Evolutionary conservation across 192 early-diverging fungal species (phyloP), one percentile per base, ranked within the genome.

Genomic region (Rhizophagus prolifer): DNA sequence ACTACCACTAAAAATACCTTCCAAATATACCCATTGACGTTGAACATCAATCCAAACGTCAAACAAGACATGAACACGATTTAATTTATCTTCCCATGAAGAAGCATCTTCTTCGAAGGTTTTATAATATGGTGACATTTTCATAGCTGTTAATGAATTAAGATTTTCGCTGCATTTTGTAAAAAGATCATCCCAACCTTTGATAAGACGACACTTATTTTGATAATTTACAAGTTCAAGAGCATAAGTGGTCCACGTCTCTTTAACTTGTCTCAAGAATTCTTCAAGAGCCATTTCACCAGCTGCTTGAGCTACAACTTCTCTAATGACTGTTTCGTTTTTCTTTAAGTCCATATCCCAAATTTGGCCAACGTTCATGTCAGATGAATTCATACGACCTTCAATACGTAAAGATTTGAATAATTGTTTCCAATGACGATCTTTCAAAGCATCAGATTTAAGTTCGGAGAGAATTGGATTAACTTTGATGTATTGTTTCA

Each of bases 31-130:
- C 97, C 97, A 99, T 81, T 99, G 98, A 54, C 98, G 91, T 85
- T 99, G 98, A 46, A 99, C 98, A 83, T 99, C 97, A 62, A 98
- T 96, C 98, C 98, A 99, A 7, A 98, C 93, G 86, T 99, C 97
- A 81, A 99, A 97, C 54, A 99, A 89, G 44, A 95, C 86, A 79
- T 98, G 96, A 47, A 99, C 89, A 34, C 96, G 91, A 81, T 96
- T 99, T 66, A 99, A 87, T 79, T 96, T 95, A 76, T 99, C 96
- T 81, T 99, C 97, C 96, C 96, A 97, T 16, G 90, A 79, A 3
- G 86, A 80, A 2, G 98, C 97, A 65, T 99, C 97, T 76, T 99
- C 97, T 82, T 99, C 96, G 83, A 99, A 99, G 41, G 93, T 94
- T 83, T 96, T 96, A 86, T 94, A 99, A 80, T 98, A 97, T 1